Evolutionary conservation across 176 grass and related monocot genomes (phyloP), one percentile per base, ranked within the genome.

Genomic region (Juncus effusus): DNA sequence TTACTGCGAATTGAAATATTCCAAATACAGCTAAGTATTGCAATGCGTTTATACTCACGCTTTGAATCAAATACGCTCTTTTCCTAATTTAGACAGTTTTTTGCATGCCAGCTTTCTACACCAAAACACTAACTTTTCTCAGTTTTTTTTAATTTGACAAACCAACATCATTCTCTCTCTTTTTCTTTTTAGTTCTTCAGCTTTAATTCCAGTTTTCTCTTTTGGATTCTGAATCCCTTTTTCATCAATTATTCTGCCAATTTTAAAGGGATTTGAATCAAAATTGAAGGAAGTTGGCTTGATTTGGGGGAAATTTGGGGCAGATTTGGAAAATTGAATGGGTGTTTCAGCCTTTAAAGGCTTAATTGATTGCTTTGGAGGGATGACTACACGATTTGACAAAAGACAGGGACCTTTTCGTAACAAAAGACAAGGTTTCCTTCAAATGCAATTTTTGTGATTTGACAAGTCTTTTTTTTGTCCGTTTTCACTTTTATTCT

Each of bases 291-390:
- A 13, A 56, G 19, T 53, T 53, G 41, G 66, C 66, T 53, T 70
- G n/a, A 41, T 70, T 52, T 70, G 66, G 66, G 51, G 53, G 66
- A 38, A 70, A 28, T 47, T 47, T 9, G 44, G 9, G 44, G 4
- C 1, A 28, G 49, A 52, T 57, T 57, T 16, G 8, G 42, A 5
- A 60, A 42, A 39, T 59, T 42, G 39, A 41, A 72, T 72, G 68
- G 68, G 68, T 72, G 68, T 36, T 56, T 72, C 68, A 6, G 68
- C 68, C 53, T 42, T 72, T 38, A 72, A 56, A 72, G 51, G 68
- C 15, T 72, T 72, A 72, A 19, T 72, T 38, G 38, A 72, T 72
- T 72, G 68, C 10, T 72, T 72, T 72, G 68, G 65, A 5, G 47
- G 38, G 42, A 72, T 72, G 14, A 57, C 53, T 57, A 56, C 55